Base-by-base conservation (phyloP, 148 eudicot species). In the Amaranthus cruentus region DNA sequence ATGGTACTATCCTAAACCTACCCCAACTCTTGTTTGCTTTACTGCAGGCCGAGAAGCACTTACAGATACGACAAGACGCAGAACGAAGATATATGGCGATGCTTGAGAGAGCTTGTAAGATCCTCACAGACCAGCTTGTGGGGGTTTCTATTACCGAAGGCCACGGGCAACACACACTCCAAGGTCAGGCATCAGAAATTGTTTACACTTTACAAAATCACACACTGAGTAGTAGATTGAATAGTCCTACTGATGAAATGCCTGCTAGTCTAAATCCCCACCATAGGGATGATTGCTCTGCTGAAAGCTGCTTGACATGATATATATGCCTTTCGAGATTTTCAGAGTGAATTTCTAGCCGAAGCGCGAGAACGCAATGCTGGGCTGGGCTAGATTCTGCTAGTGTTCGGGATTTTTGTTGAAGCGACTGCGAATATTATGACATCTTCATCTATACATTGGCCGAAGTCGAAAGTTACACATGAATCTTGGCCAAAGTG, bases 91-190 rank as follows among this genome's bases (percentile, higher is more conserved):
- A 88, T 54, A 78, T 90, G 89, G 80, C 84, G 11, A 90, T 88
- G 89, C 84, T 90, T 54, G 96, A 90, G 80, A 82, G 77, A 81
- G 88, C 92, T 18, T 90, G 96, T 76, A 88, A 87, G 82, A 85
- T 90, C 75, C 89, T 90, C 9, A 85, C 89, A 4, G 88, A 90
- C 70, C 92, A 88, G 79, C 82, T 90, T 44, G 78, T 87, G 79
- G 92, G 87, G 72, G 80, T 77, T 50, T 73, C 87, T 53, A 75
- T 77, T 6, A 10, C 84, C 1, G 78, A 83, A n/a, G 64, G 48
- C 58, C 85, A 85, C 3, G 71, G 64, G 46, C 79, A 79, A 42
- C 79, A 79, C 42, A 63, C 79, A 43, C 81, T 76, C 68, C 77
- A 81, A 71, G 78, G 77, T 75, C 84, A 77, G 71, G 81, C 73